A percentile compares a stretch with the other conserved stretches of the same genome.
Evolutionary conservation across 768 basidiomycete species (phyloP).

Genomic region (Antrodiella citrinella): DNA sequence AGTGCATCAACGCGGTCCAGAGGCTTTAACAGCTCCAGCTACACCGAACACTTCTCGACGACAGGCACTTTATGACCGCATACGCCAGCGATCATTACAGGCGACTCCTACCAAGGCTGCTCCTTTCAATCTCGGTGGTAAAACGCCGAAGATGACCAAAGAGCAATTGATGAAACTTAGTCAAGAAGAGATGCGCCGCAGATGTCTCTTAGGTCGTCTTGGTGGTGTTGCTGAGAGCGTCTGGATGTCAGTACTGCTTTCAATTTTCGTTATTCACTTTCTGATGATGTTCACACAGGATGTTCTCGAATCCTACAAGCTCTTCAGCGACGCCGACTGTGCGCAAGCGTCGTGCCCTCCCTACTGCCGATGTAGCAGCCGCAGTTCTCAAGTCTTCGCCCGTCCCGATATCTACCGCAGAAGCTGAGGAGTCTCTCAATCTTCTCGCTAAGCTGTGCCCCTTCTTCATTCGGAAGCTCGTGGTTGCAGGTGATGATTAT

Average conservation of each 20-base stretch:
- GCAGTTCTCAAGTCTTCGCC: constrained; percentile 76
- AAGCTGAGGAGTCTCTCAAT: constrained; percentile 66
- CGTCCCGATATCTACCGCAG: constrained; percentile 69
- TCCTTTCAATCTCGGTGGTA: constrained; percentile 30
- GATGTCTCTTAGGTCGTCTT: constrained; percentile 71
- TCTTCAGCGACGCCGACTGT: constrained; percentile 43
- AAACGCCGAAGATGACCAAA: constrained; percentile 42
- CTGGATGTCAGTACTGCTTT: constrained; percentile 53
- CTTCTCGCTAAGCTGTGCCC: constrained; percentile 67
- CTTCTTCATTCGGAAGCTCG: constrained; percentile 65
- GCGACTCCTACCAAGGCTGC: constrained; percentile 53
- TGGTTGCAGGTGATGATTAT: constrained; percentile 50
- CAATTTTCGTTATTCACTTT: neutral
- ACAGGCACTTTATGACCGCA: constrained; percentile 73
- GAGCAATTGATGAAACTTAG: constrained; percentile 64
- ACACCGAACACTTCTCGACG: constrained; percentile 72
- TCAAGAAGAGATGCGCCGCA: constrained; percentile 71
- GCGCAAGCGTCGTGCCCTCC: constrained; percentile 68
- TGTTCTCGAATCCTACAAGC: constrained; percentile 60
- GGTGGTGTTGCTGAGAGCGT: constrained; percentile 79
- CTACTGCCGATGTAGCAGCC: constrained; percentile 53
- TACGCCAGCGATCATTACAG: constrained; percentile 65
- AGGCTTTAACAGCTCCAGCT: constrained; percentile 47
- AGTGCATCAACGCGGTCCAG: constrained; percentile 48
- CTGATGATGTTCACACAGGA: constrained; percentile 31